Conservation (phyloP, 2,329 filamentous ascomycete genomes). For the Domatiomyces globalis region DNA sequence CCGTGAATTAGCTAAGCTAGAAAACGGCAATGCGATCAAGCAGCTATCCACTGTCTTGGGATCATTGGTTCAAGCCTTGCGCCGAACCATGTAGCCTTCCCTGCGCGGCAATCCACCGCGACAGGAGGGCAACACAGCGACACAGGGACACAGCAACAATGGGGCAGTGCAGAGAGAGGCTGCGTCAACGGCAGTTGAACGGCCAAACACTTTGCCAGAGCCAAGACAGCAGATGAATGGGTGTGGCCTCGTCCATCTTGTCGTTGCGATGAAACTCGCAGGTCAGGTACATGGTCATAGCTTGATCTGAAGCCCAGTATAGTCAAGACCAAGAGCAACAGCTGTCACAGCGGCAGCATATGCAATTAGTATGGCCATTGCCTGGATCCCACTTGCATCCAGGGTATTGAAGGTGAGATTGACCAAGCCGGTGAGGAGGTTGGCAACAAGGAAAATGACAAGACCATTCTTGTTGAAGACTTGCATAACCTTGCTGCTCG, state of each 20-base stretch:
- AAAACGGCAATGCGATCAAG: too few species aligned
- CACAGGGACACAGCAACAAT: too few species aligned
- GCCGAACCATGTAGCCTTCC: too few species aligned
- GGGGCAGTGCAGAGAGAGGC: too few species aligned
- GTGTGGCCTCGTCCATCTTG: too few species aligned
- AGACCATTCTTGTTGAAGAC: constrained; percentile 84
- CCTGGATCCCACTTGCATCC: constrained; percentile 46
- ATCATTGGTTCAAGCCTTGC: too few species aligned
- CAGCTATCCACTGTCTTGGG: too few species aligned
- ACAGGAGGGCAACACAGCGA: too few species aligned
- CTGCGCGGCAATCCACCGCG: too few species aligned
- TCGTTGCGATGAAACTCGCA: not conserved
- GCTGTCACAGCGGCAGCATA: constrained; percentile 57
- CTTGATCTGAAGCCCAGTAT: constrained; percentile 23
- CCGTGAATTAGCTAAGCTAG: too few species aligned
- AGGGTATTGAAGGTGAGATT: constrained; percentile 80
- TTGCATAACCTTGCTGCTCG: constrained; percentile 67
- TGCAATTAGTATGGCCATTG: constrained; percentile 59
- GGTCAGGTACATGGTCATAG: constrained; percentile 4
- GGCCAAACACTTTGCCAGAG: not conserved
- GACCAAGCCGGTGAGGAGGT: constrained; percentile 74
- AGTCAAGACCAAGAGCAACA: constrained; percentile 40
- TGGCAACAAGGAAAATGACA: constrained; percentile 71
- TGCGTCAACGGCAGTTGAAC: not conserved
- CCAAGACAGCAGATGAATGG: not conserved